Conservation (phyloP, 2,329 filamentous ascomycete genomes). For the Colletotrichum sp. region DNA sequence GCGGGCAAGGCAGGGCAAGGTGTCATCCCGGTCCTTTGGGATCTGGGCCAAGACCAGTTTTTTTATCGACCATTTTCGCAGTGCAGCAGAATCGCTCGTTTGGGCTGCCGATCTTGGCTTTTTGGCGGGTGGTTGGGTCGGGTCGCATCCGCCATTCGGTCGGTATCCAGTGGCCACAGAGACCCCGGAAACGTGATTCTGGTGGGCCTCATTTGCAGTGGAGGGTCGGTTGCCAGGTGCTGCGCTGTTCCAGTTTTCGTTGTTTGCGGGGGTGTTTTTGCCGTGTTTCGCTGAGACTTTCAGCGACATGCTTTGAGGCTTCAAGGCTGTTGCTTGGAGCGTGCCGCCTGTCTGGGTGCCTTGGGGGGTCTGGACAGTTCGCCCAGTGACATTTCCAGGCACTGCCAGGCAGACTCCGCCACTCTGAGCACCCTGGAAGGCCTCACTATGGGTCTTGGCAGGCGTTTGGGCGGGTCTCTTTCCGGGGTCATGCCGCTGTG, state of each 20-base stretch:
- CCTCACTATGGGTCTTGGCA: conserved; percentile 15
- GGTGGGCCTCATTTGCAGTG: conserved; percentile 5
- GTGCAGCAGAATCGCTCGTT: background rate
- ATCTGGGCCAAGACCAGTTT: background rate
- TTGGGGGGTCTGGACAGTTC: background rate
- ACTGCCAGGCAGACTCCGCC: conserved; percentile 1
- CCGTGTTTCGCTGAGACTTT: background rate
- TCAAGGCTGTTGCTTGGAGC: background rate
- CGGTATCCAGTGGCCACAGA: background rate
- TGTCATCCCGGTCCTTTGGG: background rate
- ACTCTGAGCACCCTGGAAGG: background rate
- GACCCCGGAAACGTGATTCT: conserved; percentile 6
- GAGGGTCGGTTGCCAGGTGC: background rate
- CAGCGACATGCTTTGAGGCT: background rate
- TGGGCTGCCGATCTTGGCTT: conserved; percentile 8
- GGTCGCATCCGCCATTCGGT: background rate
- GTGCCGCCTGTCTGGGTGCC: background rate
- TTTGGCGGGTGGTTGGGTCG: conserved; percentile 11
- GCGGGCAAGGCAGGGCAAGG: background rate
- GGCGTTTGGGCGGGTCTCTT: conserved; percentile 1
- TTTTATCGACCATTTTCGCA: background rate
- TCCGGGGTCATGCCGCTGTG: conserved; percentile 3
- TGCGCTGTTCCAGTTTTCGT: background rate
- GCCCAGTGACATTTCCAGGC: conserved; percentile 6
- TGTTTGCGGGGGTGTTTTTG: background rate